Base-by-base conservation (phyloP, 2,329 filamentous ascomycete genomes). In the Cercospora zeae-maydis region DNA sequence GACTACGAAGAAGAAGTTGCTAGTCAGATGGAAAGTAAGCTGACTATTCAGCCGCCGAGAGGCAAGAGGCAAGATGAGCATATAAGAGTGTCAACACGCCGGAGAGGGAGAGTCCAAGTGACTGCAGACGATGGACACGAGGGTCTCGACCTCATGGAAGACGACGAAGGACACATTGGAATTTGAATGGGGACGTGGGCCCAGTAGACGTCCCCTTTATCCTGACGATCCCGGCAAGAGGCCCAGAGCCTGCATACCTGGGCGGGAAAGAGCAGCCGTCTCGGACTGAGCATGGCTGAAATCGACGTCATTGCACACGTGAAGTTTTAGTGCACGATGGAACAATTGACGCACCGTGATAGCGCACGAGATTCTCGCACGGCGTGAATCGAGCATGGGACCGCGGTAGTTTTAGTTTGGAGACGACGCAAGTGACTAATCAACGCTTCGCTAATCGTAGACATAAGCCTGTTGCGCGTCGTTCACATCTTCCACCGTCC, bases 1-100 rank as follows among this genome's bases (percentile, higher is more conserved):
- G 65, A 65, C n/a, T 58, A 59, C 24, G 64, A 69, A 19, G 64
- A 65, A 21, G 67, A 70, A 14, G 51, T 72, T 8, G 66, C 67
- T 6, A 63, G 60, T 30, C 67, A 70, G 59, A 68, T 72, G 54
- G 68, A 70, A 45, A 71, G 70, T 49, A 66, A 64, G 33, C 51
- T 71, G 31, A 69, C 66, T 13, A 68, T 69, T 19, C 64, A 69
- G 27, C 59, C 67, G n/a, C 58, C 57, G 3, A 61, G 55, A 19
- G 62, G 64, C 14, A 61, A 59, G 31, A 63, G 59, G 27, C 55
- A 62, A 27, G 59, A 59, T 31, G 63, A 67, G 42, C 63, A 69
- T 24, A 69, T 69, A 16, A 59, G 64, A 10, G 66, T 69, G 58
- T 65, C 65, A n/a, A 69, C 67, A n/a, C 63, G 65, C 13, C 64